Evolutionary conservation across 202 grass and related monocot species (phyloP).

Genomic region (Cymbopogon flexuosus): DNA sequence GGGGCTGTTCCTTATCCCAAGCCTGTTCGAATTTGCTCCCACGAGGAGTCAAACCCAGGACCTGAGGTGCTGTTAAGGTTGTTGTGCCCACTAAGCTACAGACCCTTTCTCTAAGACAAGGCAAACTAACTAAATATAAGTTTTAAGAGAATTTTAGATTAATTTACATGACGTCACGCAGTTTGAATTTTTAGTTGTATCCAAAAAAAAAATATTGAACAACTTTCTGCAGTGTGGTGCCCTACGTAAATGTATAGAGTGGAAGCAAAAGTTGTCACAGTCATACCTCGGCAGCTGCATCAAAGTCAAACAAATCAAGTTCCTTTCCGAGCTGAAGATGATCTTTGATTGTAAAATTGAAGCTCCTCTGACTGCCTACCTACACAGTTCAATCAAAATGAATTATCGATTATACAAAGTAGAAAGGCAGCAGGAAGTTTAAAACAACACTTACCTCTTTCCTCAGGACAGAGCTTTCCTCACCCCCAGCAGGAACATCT

Average conservation of each 20-base stretch:
- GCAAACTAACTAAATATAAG: constrained; percentile 1
- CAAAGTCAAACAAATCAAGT: constrained; percentile 93
- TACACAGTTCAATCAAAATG: constrained; percentile 34
- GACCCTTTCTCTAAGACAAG: neutral
- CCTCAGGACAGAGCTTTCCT: constrained; percentile 72
- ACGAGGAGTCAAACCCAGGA: no score
- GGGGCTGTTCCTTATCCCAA: no score
- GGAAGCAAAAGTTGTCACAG: neutral
- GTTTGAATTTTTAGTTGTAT: neutral
- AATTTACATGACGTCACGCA: neutral
- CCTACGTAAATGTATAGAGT: neutral
- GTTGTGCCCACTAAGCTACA: no score
- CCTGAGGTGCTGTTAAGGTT: no score
- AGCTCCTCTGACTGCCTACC: constrained; percentile 67
- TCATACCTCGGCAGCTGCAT: constrained; percentile 84
- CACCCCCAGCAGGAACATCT: constrained; percentile 67
- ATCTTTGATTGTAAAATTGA: constrained; percentile 70
- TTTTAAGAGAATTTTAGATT: neutral
- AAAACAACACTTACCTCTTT: constrained; percentile 54
- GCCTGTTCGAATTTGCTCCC: no score
- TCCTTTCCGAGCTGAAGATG: constrained; percentile 85
- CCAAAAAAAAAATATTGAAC: neutral
- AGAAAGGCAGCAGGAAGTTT: neutral
- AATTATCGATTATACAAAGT: constrained; percentile 24
- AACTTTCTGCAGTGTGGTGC: neutral